These are phyloP conservation scores for Iris macrosiphon DNA, from an alignment of 106 monocot genomes.

Conservation along the genomic window DNA sequence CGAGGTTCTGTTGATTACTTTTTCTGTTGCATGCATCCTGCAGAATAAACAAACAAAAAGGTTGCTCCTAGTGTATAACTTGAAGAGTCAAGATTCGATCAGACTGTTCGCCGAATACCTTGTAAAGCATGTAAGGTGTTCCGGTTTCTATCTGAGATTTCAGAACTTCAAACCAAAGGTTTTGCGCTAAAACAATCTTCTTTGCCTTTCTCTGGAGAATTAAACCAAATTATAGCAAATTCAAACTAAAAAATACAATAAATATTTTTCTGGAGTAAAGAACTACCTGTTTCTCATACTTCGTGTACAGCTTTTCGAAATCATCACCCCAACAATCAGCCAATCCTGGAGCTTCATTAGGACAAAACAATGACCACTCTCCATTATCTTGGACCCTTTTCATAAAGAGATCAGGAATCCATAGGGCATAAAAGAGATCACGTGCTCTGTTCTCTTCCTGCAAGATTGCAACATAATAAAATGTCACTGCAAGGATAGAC, in stretches of 20 bases:
- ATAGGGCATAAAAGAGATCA: slow-evolving; percentile 88
- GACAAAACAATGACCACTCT: slow-evolving; percentile 88
- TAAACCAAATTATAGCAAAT: not conserved
- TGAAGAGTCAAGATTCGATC: too few species aligned
- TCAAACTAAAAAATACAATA: not conserved
- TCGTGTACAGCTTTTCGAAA: slow-evolving; percentile 64
- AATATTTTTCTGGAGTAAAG: slow-evolving; percentile 6
- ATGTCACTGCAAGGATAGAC: too few species aligned
- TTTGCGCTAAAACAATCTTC: slow-evolving; percentile 75
- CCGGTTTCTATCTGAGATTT: slow-evolving; percentile 94
- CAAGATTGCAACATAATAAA: too few species aligned
- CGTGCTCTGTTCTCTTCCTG: slow-evolving; percentile 92
- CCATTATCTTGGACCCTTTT: slow-evolving; percentile 56
- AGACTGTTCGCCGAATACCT: slow-evolving; percentile 32
- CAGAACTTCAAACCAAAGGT: slow-evolving; percentile 92
- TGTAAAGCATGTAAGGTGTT: slow-evolving; percentile 93
- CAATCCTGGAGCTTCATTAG: slow-evolving; percentile 84
- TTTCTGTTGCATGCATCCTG: slow-evolving; percentile 94
- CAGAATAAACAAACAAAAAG: too few species aligned
- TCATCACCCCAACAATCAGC: slow-evolving; percentile 93
- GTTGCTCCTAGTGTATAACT: too few species aligned
- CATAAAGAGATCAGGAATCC: slow-evolving; percentile 98
- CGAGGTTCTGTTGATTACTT: slow-evolving; percentile 94
- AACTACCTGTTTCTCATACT: slow-evolving; percentile 69
- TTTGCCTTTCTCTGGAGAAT: slow-evolving; percentile 64